These are phyloP conservation scores for Alternaria gaisen DNA, from an alignment of 2,329 filamentous ascomycete species.

Conservation along the genomic window DNA sequence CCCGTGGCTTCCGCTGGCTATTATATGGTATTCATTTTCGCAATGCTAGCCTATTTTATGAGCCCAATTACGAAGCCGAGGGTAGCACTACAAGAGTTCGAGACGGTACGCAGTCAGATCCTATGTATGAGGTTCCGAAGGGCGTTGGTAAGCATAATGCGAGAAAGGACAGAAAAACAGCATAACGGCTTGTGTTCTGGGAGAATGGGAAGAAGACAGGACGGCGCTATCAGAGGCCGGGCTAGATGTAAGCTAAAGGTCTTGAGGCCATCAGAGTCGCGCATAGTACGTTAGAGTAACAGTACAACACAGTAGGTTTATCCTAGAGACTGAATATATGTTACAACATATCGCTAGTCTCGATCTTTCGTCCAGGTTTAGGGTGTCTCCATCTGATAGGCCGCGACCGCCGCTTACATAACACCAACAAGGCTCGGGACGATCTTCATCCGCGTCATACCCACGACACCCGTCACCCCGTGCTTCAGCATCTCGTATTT, in stretches of 20 bases:
- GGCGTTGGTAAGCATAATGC: background rate
- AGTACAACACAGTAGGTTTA: background rate
- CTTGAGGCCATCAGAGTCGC: background rate
- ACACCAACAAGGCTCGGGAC: background rate
- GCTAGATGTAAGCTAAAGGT: background rate
- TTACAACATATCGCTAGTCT: background rate
- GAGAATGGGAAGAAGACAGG: background rate
- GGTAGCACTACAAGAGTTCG: background rate
- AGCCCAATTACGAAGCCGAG: background rate
- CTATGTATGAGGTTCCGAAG: background rate
- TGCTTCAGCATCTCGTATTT: background rate
- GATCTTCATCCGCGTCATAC: background rate
- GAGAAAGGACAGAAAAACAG: background rate
- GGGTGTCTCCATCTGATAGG: background rate
- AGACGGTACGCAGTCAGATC: constrained; percentile 1
- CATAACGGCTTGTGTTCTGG: background rate
- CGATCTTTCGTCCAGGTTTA: background rate
- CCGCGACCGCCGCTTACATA: constrained; percentile 2
- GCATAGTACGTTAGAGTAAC: background rate
- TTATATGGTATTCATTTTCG: constrained; percentile 75
- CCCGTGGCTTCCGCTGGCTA: constrained; percentile 80
- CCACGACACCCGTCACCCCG: background rate
- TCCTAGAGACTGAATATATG: background rate
- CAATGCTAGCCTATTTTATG: constrained; percentile 54
- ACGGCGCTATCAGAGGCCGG: background rate